Conservation (phyloP, 2,329 filamentous ascomycete species). For the Colletotrichum noveboracense region DNA sequence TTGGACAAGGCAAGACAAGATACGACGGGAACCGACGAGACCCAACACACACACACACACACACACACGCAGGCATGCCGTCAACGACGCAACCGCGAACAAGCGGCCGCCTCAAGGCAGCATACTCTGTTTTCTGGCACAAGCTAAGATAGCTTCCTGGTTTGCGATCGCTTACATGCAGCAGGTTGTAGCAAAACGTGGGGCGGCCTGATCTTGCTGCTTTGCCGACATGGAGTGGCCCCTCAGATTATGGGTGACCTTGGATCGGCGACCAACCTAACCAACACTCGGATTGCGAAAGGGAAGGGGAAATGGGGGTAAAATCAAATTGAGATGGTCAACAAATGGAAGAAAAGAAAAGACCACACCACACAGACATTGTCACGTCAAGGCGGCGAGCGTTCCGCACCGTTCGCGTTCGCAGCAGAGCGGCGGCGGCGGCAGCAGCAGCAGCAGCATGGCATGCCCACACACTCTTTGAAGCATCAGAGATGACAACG, state of each 20-base stretch:
- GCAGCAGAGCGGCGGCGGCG: not conserved
- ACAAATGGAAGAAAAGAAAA: not conserved
- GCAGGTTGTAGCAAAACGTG: not conserved
- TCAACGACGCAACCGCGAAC: not conserved
- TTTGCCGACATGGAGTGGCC: not conserved
- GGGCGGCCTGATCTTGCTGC: not conserved
- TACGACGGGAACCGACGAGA: not conserved
- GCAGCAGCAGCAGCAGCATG: not conserved
- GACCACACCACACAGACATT: constrained; percentile 3
- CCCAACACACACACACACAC: not conserved
- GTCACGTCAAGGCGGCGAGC: constrained; percentile 1
- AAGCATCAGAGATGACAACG: not conserved
- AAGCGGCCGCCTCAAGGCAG: not conserved
- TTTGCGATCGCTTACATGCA: not conserved
- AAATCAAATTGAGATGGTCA: not conserved
- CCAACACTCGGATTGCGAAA: not conserved
- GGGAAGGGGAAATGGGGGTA: not conserved
- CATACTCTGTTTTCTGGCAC: not conserved
- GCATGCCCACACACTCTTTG: not conserved
- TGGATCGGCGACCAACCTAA: not conserved
- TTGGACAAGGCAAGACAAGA: not conserved
- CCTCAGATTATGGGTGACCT: not conserved
- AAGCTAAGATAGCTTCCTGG: not conserved
- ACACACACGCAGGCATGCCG: not conserved
- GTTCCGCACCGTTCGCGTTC: not conserved